phyloP scores from a whole-genome alignment of 1,139 yeast species.

The Pneumocystis wakefieldiae region DNA sequence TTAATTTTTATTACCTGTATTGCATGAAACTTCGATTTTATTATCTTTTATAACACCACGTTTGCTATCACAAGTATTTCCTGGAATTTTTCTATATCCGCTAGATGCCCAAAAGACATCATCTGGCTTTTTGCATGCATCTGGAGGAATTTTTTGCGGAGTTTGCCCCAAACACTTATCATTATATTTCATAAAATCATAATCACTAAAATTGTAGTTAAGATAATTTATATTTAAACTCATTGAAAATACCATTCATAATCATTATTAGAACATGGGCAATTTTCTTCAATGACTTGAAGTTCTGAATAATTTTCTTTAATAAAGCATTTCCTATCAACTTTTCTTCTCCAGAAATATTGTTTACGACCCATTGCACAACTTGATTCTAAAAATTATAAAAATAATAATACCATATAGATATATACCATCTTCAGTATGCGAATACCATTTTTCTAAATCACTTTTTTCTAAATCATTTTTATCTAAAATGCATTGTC shows the following conservation, averaged over 20 bases:
- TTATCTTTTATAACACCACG: slow-evolving; percentile 17
- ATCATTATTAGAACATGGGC: slow-evolving; percentile 52
- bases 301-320: slow-evolving; percentile 47
- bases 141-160: slow-evolving; percentile 8
- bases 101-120: slow-evolving; percentile 23
- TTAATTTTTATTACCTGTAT: slow-evolving; percentile 14
- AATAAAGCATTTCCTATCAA: slow-evolving; percentile 53
- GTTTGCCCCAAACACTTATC: slow-evolving; percentile 35
- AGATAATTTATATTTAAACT: slow-evolving; percentile 7
- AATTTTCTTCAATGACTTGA: slow-evolving; percentile 39
- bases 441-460: slow-evolving; percentile 54
- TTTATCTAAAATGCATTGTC: slow-evolving; percentile 25
- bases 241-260: slow-evolving; percentile 63
- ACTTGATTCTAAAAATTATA: slow-evolving; percentile 26
- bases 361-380: slow-evolving; percentile 69
- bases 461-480: slow-evolving; percentile 41
- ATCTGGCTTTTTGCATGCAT: slow-evolving; percentile 19
- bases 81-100: slow-evolving; percentile 32
- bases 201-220: slow-evolving; percentile 8
- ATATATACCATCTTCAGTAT: slow-evolving; percentile 28
- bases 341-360: slow-evolving; percentile 52
- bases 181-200: slow-evolving; percentile 23
- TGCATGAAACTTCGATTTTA: slow-evolving; percentile 10
- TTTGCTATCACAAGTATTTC: slow-evolving; percentile 32
- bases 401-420: not conserved